Evolutionary conservation across 108 stramenopile species (phyloP).

Genomic region (Skeletonema marinoi): DNA sequence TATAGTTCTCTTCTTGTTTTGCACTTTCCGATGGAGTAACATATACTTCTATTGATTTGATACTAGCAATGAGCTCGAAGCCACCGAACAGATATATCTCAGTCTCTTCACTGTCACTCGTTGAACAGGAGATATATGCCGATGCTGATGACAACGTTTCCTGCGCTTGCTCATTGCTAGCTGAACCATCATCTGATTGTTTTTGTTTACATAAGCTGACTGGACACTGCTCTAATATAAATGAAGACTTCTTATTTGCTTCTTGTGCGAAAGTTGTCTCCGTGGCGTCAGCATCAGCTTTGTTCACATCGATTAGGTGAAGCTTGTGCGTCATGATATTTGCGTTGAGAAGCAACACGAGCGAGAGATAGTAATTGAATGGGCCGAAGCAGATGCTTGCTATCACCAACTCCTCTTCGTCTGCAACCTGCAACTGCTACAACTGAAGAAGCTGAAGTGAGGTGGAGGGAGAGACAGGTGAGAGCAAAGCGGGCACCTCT

Average conservation of each 20-base stretch:
- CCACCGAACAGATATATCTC: constrained; percentile 42
- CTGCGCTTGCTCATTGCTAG: not conserved
- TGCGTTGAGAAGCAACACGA: too few species aligned
- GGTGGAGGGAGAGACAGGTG: too few species aligned
- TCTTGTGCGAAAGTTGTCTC: constrained; percentile 24
- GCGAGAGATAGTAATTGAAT: too few species aligned
- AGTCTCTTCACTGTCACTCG: not conserved
- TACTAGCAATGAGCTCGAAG: constrained; percentile 38
- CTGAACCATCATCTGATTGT: not conserved
- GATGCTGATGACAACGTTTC: not conserved
- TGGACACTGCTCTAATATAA: constrained; percentile 6
- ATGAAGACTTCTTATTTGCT: constrained; percentile 38
- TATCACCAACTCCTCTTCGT: not conserved
- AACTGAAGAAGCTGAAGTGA: too few species aligned
- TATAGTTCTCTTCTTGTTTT: constrained; percentile 16
- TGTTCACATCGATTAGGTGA: not conserved
- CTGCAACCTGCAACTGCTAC: too few species aligned
- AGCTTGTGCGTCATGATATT: constrained; percentile 7
- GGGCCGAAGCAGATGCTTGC: not conserved
- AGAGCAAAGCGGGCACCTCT: too few species aligned
- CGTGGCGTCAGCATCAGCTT: not conserved
- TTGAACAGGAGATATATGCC: constrained; percentile 11
- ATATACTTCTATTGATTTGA: constrained; percentile 30
- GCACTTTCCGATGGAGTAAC: constrained; percentile 6
- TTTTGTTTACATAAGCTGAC: constrained; percentile 1